These are phyloP conservation scores for Barnettozyma sucrosica DNA, from an alignment of 805 yeast species.

Conservation along the genomic window DNA sequence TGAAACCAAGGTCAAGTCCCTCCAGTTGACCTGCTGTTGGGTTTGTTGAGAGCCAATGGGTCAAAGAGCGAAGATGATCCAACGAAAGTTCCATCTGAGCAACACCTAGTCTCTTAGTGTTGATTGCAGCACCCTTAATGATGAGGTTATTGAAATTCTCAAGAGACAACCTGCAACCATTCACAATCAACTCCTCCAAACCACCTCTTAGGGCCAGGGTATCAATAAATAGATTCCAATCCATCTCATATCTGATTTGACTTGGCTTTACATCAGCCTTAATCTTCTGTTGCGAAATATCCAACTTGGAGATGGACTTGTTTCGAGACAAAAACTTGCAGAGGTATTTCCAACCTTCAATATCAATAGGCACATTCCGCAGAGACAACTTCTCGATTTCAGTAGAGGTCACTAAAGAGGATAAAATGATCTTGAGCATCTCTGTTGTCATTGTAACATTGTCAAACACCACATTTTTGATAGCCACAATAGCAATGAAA, in stretches of 20 bases:
- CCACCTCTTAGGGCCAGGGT: slow-evolving; percentile 67
- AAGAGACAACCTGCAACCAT: slow-evolving; percentile 67
- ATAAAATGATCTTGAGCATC: slow-evolving; percentile 69
- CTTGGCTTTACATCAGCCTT: slow-evolving; percentile 29
- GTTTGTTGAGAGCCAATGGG: slow-evolving; percentile 48
- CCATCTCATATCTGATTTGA: slow-evolving; percentile 64
- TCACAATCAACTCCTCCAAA: slow-evolving; percentile 70
- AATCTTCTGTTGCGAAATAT: slow-evolving; percentile 59
- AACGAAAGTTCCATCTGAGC: slow-evolving; percentile 65
- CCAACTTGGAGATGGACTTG: slow-evolving; percentile 50
- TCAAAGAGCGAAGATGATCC: slow-evolving; percentile 51
- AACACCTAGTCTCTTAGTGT: slow-evolving; percentile 62
- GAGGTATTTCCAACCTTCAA: slow-evolving; percentile 70
- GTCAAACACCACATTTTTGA: slow-evolving; percentile 69
- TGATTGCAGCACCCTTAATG: slow-evolving; percentile 45
- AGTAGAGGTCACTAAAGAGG: slow-evolving; percentile 61
- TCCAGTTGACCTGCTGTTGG: slow-evolving; percentile 32
- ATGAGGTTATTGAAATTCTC: slow-evolving; percentile 51
- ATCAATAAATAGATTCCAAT: slow-evolving; percentile 74
- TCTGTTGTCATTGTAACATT: slow-evolving; percentile 69
- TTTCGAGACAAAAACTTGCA: slow-evolving; percentile 71
- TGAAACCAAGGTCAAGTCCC: slow-evolving; percentile 83
- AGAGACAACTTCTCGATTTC: slow-evolving; percentile 68
- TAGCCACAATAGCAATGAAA: slow-evolving; percentile 80
- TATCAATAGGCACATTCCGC: slow-evolving; percentile 69